Evolutionary conservation across 768 basidiomycete species (phyloP).

Genomic region (Coprinopsis strossmayeri): DNA sequence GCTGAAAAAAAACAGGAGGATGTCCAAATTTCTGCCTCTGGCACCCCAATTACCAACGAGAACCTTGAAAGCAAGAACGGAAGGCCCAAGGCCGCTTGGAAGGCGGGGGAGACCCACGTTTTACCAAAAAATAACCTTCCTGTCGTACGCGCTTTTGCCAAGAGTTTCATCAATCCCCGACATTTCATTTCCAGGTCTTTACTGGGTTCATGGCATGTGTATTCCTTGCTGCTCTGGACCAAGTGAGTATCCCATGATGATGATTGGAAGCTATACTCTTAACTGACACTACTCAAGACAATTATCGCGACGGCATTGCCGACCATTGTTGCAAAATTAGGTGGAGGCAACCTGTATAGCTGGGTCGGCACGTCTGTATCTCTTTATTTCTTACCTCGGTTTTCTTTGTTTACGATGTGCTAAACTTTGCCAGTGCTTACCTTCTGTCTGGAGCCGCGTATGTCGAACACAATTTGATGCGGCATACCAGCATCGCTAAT

Average conservation of each 20-base stretch:
- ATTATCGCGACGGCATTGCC: constrained; percentile 74
- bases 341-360: constrained; percentile 57
- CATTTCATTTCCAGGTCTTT: constrained; percentile 31
- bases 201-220: constrained; percentile 37
- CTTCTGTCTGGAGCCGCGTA: constrained; percentile 54
- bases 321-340: constrained; percentile 60
- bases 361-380: constrained; percentile 65
- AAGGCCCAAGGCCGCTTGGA: constrained; percentile 48
- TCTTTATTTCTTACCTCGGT: neutral
- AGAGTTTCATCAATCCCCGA: neutral
- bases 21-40: too few species aligned
- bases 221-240: constrained; percentile 54
- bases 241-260: constrained; percentile 30
- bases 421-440: constrained; percentile 49
- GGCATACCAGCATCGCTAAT: too few species aligned
- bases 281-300: constrained; percentile 29
- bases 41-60: too few species aligned
- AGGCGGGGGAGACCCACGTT: constrained; percentile 43
- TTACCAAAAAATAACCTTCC: constrained; percentile 47
- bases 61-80: neutral
- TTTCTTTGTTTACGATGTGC: neutral
- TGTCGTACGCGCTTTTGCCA: constrained; percentile 27
- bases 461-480: too few species aligned
- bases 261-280: neutral
- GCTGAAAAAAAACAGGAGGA: too few species aligned